A percentile compares a stretch with the other conserved stretches of the same genome.
phyloP scores from a whole-genome alignment of 2,329 filamentous ascomycete genomes.

The Blastomyces gilchristii region DNA sequence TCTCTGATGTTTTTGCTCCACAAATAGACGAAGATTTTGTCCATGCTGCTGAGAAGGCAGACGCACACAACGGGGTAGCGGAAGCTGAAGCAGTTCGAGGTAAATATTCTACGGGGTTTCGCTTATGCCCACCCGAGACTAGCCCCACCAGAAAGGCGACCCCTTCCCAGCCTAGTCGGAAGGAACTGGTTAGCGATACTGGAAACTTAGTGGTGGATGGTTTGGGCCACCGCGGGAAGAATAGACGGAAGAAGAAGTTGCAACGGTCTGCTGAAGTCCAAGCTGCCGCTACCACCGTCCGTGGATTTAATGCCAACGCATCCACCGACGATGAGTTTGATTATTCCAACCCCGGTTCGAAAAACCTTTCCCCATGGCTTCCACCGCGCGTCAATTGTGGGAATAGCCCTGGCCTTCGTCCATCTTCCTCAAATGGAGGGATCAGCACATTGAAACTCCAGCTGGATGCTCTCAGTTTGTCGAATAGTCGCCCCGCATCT shows the following conservation, averaged over 20 bases:
- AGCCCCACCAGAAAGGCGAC: slow-evolving; percentile 8
- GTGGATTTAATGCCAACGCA: slow-evolving; percentile 35
- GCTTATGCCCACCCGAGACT: slow-evolving; percentile 11
- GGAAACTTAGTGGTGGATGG: neutral
- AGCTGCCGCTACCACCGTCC: slow-evolving; percentile 32
- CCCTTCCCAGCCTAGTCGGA: neutral
- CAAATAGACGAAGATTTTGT: slow-evolving; percentile 11
- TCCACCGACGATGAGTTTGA: slow-evolving; percentile 40
- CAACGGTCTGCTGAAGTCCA: slow-evolving; percentile 16
- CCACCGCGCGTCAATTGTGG: slow-evolving; percentile 21
- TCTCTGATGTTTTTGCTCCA: slow-evolving; percentile 17
- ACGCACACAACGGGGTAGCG: neutral
- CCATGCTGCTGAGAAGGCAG: neutral
- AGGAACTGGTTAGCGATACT: neutral
- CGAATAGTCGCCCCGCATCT: slow-evolving; percentile 48
- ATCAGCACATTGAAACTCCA: slow-evolving; percentile 75
- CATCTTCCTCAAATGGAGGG: slow-evolving; percentile 49
- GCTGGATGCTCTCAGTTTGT: slow-evolving; percentile 65
- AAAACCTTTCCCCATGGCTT: slow-evolving; percentile 22
- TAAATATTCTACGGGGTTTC: slow-evolving; percentile 6
- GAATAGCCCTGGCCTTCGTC: slow-evolving; percentile 42
- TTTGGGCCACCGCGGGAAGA: slow-evolving; percentile 12
- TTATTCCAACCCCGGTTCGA: slow-evolving; percentile 31
- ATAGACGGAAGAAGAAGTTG: slow-evolving; percentile 36
- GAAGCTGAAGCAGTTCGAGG: neutral